Evolutionary conservation across 805 yeast species (phyloP), one percentile per base, ranked within the genome.

Genomic region (Candida nemodendra): DNA sequence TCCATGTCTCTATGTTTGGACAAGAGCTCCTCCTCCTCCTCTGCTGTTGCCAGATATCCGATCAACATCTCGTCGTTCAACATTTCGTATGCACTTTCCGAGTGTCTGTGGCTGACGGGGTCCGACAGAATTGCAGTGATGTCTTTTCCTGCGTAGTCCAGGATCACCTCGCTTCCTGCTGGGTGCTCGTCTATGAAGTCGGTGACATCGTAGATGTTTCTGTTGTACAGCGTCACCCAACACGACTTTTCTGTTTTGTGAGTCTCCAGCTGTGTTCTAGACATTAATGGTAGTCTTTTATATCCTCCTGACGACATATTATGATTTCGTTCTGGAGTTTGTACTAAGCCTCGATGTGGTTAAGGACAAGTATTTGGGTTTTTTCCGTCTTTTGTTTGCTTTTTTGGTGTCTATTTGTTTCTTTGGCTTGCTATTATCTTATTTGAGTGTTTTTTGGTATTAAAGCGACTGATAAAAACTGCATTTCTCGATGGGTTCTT

Each of bases 1-100:
- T 79, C 83, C 18, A 71, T 68, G 42, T 72, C 76, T 38, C 74
- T 69, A 34, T 74, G 74, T 53, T 82, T 82, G 7, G 47, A 18
- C 42, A 88, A 60, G 38, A 87, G 70, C 56, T 83, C 85, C 39
- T 70, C 67, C 56, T 81, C 95, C 64, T 89, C 96, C 43, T 77
- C 82, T 5, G 68, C 73, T 1, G 90, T 84, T 15, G 97, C 96
- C 49, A 91, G 62, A 56, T 81, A 83, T 0, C 95, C 96, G 29
- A 91, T 78, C 41, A 88, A 64, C 72, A 83, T 84, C 38, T 72
- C 81, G 40, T 91, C 97, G 51, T 88, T 91, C 48, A 91, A 65
- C 72, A 91, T 84, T 46, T 88, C 96, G 59, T 89, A 89, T 2
- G 96, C 93, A 25, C 83, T 65, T 51, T 87, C 95, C 2, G 93